Base-by-base conservation (phyloP, 768 basidiomycete genomes). In the Lentinula detonsa region DNA sequence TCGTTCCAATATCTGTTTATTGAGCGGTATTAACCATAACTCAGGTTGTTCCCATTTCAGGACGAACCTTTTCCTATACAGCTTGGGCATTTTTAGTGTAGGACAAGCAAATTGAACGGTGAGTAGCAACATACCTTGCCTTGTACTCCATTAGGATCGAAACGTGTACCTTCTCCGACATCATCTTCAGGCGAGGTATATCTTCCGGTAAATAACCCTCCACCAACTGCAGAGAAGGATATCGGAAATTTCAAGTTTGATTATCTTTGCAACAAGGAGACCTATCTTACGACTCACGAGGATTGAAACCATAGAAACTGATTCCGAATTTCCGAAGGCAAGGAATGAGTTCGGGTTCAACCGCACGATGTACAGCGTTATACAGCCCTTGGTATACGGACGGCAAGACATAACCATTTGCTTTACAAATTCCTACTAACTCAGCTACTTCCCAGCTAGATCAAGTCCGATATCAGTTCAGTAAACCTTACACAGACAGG, bases 391-490 rank as follows among this genome's bases (percentile, higher is more conserved):
- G 86, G 86, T 5, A 79, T 80, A 28, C 78, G 81, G 2, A 85
- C 85, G 62, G 76, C 72, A 11, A 85, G 76, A 63, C 78, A 86
- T 43, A 56, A 16, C 79, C 79, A 21, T 84, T 82, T 3, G 74
- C 72, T 54, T 74, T 80, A 70, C 83, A 85, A 33, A 86, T 85
- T 0, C 76, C 75, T 1, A 85, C 80, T 28, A 86, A 76, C 65
- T 85, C 84, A 3, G 84, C 83, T 13, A 85, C 83, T 69, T 87
- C 84, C 82, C 83, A 86, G 0, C 84, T 77, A 1, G 21, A 16
- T 49, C 7, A 9, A 37, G 2, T 8, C 56, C 66, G 6, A 33
- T 28, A 16, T n/a, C 18, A 23, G 16, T 28, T n/a, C 23, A 13
- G 3, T 8, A 3, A 37, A 54, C 11, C 39, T 23, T 7, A 15